A percentile compares a stretch with the other conserved stretches of the same genome.
These are phyloP conservation scores for Aspergillus heteromorphus DNA, from an alignment of 495 filamentous ascomycete genomes.

Conservation along the genomic window DNA sequence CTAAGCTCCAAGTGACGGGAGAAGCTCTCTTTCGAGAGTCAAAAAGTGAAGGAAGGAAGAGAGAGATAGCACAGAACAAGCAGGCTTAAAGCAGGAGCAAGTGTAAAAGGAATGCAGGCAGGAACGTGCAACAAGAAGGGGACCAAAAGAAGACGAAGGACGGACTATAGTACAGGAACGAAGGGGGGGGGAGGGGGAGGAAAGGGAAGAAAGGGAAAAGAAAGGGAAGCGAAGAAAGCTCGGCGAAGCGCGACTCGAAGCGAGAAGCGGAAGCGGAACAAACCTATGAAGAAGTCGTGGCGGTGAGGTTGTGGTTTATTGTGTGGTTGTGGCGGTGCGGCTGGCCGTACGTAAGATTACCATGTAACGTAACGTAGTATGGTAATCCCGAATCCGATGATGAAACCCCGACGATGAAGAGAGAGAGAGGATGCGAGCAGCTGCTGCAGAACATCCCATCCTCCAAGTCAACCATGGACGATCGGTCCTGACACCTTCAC, in stretches of 20 bases:
- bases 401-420: too few relatives aligned
- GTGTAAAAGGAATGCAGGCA: conserved; percentile 11
- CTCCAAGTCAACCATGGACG: too few relatives aligned
- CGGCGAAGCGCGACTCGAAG: conserved; percentile 2
- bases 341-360: neutral
- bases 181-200: conserved; percentile 23
- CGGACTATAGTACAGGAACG: conserved; percentile 21
- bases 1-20: conserved; percentile 24
- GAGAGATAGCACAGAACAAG: neutral
- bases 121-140: conserved; percentile 12
- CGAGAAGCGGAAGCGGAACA: conserved; percentile 6
- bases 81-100: neutral
- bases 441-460: neutral
- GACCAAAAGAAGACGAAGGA: conserved; percentile 15
- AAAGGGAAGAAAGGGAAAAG: conserved; percentile 16
- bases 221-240: conserved; percentile 15
- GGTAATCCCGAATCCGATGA: too few relatives aligned
- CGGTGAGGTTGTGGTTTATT: neutral
- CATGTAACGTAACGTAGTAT: too few relatives aligned
- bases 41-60: conserved; percentile 9
- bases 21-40: conserved; percentile 40
- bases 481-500: neutral
- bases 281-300: neutral
- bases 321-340: conserved; percentile 9
- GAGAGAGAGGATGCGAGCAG: too few relatives aligned